Evolutionary conservation across 768 basidiomycete genomes (phyloP).

Genomic region (Trametopsis cervina): DNA sequence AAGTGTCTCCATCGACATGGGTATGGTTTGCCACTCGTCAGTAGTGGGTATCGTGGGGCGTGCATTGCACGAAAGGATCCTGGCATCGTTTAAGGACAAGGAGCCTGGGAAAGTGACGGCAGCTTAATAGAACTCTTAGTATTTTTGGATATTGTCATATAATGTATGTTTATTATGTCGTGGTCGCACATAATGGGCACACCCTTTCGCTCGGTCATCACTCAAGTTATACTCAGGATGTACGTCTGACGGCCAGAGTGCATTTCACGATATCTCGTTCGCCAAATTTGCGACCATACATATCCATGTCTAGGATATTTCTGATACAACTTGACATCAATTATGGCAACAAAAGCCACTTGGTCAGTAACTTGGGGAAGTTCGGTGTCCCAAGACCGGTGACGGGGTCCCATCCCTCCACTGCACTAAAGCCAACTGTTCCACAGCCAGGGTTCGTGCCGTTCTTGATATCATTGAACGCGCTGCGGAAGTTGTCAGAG

Average conservation of each 20-base stretch:
- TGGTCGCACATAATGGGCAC: too few relatives aligned
- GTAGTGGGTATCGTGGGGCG: slow-evolving; percentile 41
- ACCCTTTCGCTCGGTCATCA: too few relatives aligned
- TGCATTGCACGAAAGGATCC: slow-evolving; percentile 43
- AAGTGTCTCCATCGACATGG: slow-evolving; percentile 53
- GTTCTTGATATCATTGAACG: slow-evolving; percentile 30
- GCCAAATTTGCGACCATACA: too few relatives aligned
- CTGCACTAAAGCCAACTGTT: slow-evolving; percentile 28
- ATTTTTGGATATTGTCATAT: too few relatives aligned
- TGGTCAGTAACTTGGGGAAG: slow-evolving; percentile 11
- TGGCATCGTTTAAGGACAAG: slow-evolving; percentile 1
- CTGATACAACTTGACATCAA: not conserved
- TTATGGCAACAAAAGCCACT: not conserved
- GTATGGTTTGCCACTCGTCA: slow-evolving; percentile 50
- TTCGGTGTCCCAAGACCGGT: slow-evolving; percentile 29
- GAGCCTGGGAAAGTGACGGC: too few relatives aligned
- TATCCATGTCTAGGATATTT: not conserved
- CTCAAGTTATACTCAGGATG: too few relatives aligned
- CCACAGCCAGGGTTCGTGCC: slow-evolving; percentile 33
- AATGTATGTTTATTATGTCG: too few relatives aligned
- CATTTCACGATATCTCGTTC: too few relatives aligned
- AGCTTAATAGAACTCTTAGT: too few relatives aligned
- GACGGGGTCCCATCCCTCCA: slow-evolving; percentile 30
- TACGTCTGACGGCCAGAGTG: too few relatives aligned
- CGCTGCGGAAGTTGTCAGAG: slow-evolving; percentile 9